Conservation (phyloP, 495 filamentous ascomycete species). For the Podospora bellae-mahoneyi region DNA sequence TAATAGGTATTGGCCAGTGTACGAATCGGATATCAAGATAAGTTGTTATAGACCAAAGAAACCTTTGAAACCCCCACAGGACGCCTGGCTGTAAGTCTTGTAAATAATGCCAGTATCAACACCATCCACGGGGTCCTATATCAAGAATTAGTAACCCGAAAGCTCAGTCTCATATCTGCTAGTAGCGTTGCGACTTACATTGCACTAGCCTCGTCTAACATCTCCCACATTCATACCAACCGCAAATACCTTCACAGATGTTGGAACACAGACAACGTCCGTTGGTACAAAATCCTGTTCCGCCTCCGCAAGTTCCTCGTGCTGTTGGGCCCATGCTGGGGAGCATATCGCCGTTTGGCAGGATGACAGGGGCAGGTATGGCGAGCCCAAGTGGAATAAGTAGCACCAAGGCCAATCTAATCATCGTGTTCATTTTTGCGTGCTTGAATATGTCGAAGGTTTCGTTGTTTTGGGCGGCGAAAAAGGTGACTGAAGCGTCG, state of each 20-base stretch:
- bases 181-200: background rate
- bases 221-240: constrained; percentile 18
- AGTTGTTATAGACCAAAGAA: too few species aligned
- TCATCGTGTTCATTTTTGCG: background rate
- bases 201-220: constrained; percentile 7
- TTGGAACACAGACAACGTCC: constrained; percentile 17
- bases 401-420: background rate
- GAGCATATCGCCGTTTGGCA: background rate
- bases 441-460: too few species aligned
- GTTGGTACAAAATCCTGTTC: constrained; percentile 14
- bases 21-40: too few species aligned
- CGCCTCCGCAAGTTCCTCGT: constrained; percentile 10
- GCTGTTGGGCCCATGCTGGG: background rate
- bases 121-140: too few species aligned
- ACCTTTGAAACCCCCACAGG: too few species aligned
- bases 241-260: constrained; percentile 16
- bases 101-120: too few species aligned
- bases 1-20: too few species aligned
- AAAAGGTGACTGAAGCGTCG: background rate
- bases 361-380: background rate
- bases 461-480: background rate
- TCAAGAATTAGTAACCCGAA: background rate
- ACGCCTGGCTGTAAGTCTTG: too few species aligned
- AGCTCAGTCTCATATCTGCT: background rate
- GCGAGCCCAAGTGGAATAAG: background rate